A percentile compares a stretch with the other conserved stretches of the same genome.
Evolutionary conservation across 129 eudicot species (phyloP).

Genomic region (Pseudognaphalium luteoalbum): DNA sequence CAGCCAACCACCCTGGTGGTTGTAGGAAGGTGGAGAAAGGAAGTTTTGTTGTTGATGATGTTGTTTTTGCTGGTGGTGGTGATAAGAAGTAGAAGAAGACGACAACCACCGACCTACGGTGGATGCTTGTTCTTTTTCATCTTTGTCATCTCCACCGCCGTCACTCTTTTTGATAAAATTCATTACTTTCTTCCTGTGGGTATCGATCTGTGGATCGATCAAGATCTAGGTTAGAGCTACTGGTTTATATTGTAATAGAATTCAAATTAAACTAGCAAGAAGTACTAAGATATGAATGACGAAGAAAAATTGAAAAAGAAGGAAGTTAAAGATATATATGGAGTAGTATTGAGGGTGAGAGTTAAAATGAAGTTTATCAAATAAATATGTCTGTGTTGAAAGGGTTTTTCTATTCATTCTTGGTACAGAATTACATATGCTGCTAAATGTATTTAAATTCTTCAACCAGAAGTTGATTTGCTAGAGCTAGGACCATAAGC

Average conservation of each 20-base stretch:
- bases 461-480: constrained; percentile 28
- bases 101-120: not conserved
- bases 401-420: constrained; percentile 26
- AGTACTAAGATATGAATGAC: not conserved
- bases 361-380: constrained; percentile 25
- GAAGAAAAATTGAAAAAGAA: not conserved
- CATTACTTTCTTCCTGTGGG: constrained; percentile 27
- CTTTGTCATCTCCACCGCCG: constrained; percentile 21
- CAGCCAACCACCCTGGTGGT: constrained; percentile 6
- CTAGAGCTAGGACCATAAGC: constrained; percentile 22
- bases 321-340: not conserved
- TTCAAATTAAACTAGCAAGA: not conserved
- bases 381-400: constrained; percentile 24
- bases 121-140: constrained; percentile 20
- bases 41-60: constrained; percentile 11
- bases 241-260: not conserved
- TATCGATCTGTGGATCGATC: not conserved
- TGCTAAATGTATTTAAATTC: constrained; percentile 24
- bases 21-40: not conserved
- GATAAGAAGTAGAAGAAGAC: constrained; percentile 23
- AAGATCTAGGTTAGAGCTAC: constrained; percentile 13
- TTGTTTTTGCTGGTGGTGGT: constrained; percentile 1
- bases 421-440: constrained; percentile 30
- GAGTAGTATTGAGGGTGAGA: constrained; percentile 23
- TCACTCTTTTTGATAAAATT: constrained; percentile 29